A percentile compares a stretch with the other conserved stretches of the same genome.
These are phyloP conservation scores for Wickerhamomyces mucosus DNA, from an alignment of 805 yeast genomes.

Conservation along the genomic window DNA sequence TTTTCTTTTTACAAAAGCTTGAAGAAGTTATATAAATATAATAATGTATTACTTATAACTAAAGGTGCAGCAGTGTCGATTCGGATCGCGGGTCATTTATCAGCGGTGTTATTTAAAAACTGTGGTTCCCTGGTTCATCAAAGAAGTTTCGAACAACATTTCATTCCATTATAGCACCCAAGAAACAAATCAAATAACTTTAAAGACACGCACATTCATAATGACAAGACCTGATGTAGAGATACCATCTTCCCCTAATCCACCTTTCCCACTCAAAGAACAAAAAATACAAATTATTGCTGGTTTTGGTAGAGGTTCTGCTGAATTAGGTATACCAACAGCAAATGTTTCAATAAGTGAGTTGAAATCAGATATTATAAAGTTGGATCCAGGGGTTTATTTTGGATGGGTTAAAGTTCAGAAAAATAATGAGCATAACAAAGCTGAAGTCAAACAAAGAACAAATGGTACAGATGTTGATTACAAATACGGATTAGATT, in stretches of 20 bases:
- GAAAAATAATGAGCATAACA: neutral
- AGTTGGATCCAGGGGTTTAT: constrained; percentile 71
- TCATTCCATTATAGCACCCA: too few relatives aligned
- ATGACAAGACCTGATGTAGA: constrained; percentile 18
- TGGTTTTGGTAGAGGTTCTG: constrained; percentile 94
- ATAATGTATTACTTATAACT: too few relatives aligned
- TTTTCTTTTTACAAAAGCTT: too few relatives aligned
- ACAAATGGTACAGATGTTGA: constrained; percentile 34
- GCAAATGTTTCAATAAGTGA: constrained; percentile 70
- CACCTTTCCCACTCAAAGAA: constrained; percentile 39
- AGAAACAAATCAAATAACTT: too few relatives aligned
- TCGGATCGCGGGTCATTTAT: too few relatives aligned
- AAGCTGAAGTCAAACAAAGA: constrained; percentile 19
- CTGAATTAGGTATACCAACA: constrained; percentile 92
- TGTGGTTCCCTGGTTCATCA: too few relatives aligned
- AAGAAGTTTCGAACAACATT: too few relatives aligned
- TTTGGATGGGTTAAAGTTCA: constrained; percentile 51
- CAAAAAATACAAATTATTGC: constrained; percentile 43
- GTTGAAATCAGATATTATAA: constrained; percentile 25
- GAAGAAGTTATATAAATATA: too few relatives aligned
- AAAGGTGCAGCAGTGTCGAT: too few relatives aligned
- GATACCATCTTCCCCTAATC: constrained; percentile 32
- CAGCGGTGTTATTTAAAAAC: too few relatives aligned
- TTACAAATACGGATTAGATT: constrained; percentile 51
- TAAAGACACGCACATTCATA: too few relatives aligned